phyloP scores from a whole-genome alignment of 352 stramenopile genomes.

The Phytopythium chamaehyphon region DNA sequence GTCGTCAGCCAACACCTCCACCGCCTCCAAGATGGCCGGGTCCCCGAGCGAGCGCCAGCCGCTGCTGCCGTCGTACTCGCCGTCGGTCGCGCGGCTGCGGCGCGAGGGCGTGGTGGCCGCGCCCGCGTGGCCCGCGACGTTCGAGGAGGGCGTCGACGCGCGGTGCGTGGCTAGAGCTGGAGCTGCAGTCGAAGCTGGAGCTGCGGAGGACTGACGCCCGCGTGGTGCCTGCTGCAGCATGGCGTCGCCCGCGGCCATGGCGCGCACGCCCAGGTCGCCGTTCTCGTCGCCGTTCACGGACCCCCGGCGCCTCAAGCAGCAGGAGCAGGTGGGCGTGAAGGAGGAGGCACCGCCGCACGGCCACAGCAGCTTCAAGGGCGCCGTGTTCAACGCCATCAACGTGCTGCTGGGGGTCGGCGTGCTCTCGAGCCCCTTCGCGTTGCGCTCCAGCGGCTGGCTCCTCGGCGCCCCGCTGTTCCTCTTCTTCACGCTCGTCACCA shows the following conservation, averaged over 20 bases:
- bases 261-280: slow-evolving; percentile 20
- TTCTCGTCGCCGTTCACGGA: slow-evolving; percentile 42
- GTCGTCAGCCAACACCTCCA: no score
- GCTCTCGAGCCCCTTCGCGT: slow-evolving; percentile 78
- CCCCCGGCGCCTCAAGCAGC: slow-evolving; percentile 26
- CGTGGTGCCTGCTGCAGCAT: slow-evolving; percentile 20
- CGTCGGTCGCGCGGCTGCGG: slow-evolving; percentile 34
- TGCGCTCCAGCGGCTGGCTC: slow-evolving; percentile 72
- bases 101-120: slow-evolving; percentile 22
- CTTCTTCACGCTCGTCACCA: slow-evolving; percentile 83
- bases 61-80: slow-evolving; percentile 65
- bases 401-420: slow-evolving; percentile 82
- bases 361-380: slow-evolving; percentile 67
- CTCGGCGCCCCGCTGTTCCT: slow-evolving; percentile 73
- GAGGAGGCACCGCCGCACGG: slow-evolving; percentile 16
- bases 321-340: slow-evolving; percentile 10
- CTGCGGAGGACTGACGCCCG: not conserved
- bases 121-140: slow-evolving; percentile 64
- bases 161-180: slow-evolving; percentile 36
- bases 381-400: slow-evolving; percentile 85
- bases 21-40: not conserved
- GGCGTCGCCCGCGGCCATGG: slow-evolving; percentile 45
- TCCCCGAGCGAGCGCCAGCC: slow-evolving; percentile 20
- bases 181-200: not conserved
- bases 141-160: slow-evolving; percentile 59